Conservation (phyloP, 768 basidiomycete species). For the Sporobolomyces roseus region DNA sequence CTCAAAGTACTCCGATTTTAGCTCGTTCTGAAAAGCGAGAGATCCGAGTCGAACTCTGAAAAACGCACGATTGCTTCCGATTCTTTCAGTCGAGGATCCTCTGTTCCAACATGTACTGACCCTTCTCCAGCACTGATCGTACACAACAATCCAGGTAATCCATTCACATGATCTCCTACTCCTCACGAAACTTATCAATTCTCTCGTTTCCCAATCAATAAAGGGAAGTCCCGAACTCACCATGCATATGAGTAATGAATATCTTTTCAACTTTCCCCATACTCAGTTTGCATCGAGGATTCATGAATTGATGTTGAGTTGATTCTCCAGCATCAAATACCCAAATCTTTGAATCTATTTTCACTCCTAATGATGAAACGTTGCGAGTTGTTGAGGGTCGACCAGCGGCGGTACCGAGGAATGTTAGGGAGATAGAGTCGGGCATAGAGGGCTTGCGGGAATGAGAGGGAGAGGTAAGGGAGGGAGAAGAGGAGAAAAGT, state of each 20-base stretch:
- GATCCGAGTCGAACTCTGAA: background rate
- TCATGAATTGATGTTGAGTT: slow-evolving; percentile 43
- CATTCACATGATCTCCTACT: slow-evolving; percentile 39
- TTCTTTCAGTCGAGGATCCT: slow-evolving; percentile 23
- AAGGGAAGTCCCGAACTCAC: slow-evolving; percentile 72
- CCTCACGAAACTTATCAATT: background rate
- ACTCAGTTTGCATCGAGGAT: slow-evolving; percentile 47
- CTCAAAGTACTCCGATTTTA: background rate
- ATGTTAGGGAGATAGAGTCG: slow-evolving; percentile 35
- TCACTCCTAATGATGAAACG: slow-evolving; percentile 38
- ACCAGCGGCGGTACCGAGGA: slow-evolving; percentile 44
- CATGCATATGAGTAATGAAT: slow-evolving; percentile 82
- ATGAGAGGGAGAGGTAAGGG: background rate
- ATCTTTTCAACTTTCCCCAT: slow-evolving; percentile 68
- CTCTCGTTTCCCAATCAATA: slow-evolving; percentile 52
- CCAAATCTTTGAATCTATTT: slow-evolving; percentile 42
- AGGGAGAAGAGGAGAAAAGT: background rate
- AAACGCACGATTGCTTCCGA: slow-evolving; percentile 1
- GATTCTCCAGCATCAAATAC: slow-evolving; percentile 43
- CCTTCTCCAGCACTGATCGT: slow-evolving; percentile 39
- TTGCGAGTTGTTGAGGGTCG: slow-evolving; percentile 38
- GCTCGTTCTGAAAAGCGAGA: background rate
- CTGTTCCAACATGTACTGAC: background rate
- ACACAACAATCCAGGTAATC: slow-evolving; percentile 25
- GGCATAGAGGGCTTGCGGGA: slow-evolving; percentile 20